phyloP scores from a whole-genome alignment of 1,284 basidiomycete genomes.

The Gomphus bonarii region DNA sequence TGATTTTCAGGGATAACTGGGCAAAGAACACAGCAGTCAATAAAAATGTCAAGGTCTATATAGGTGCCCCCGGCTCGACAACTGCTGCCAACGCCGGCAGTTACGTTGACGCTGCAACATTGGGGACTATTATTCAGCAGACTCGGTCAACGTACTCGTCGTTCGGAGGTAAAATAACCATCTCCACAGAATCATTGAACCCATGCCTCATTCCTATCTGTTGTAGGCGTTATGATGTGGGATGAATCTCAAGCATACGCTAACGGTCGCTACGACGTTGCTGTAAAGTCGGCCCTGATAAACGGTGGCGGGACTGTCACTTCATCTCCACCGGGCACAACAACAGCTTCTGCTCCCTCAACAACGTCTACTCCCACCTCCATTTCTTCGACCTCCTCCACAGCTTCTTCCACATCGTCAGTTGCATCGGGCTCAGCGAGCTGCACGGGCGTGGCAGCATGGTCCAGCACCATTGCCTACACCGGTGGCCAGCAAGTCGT shows the following conservation, averaged over 20 bases:
- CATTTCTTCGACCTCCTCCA: constrained; percentile 17
- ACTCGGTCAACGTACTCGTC: constrained; percentile 1
- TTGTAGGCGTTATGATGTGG: constrained; percentile 5
- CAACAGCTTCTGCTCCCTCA: constrained; percentile 19
- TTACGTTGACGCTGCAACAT: not conserved
- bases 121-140: not conserved
- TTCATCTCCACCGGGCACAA: not conserved
- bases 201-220: not conserved
- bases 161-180: constrained; percentile 1
- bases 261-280: not conserved
- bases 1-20: constrained; percentile 14
- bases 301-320: not conserved
- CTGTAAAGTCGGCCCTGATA: not conserved
- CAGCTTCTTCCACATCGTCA: constrained; percentile 19
- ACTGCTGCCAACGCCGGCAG: constrained; percentile 14
- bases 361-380: constrained; percentile 19
- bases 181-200: not conserved
- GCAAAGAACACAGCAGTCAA: constrained; percentile 16
- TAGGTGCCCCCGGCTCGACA: constrained; percentile 16
- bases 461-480: constrained; percentile 36
- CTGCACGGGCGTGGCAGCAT: constrained; percentile 39
- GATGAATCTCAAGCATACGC: constrained; percentile 1
- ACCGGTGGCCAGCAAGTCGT: constrained; percentile 32
- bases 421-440: constrained; percentile 23
- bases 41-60: constrained; percentile 18